Evolutionary conservation across 139 green algal species (phyloP).

Genomic region (Coccomyxa sp.): DNA sequence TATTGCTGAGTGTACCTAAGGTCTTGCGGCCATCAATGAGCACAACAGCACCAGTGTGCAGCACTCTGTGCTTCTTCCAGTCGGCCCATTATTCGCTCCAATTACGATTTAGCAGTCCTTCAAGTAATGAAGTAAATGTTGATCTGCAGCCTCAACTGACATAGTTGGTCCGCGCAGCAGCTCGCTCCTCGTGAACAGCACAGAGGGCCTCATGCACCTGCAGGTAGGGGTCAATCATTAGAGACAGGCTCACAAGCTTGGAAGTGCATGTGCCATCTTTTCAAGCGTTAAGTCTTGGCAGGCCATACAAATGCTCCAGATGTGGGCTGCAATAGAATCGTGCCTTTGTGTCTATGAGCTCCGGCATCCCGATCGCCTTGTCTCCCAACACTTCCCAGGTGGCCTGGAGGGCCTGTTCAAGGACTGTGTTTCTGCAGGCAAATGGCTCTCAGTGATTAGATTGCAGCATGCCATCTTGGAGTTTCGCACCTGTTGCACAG

Average conservation of each 20-base stretch:
- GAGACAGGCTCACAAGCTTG: not conserved
- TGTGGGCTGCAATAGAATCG: too few relatives aligned
- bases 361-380: not conserved
- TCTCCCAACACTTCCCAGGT: not conserved
- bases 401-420: not conserved
- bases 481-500: not conserved
- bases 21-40: too few relatives aligned
- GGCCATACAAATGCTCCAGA: not conserved
- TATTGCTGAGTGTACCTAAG: too few relatives aligned
- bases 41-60: too few relatives aligned
- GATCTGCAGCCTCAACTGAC: too few relatives aligned
- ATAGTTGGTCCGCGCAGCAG: not conserved
- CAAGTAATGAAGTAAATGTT: too few relatives aligned
- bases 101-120: too few relatives aligned
- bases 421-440: not conserved
- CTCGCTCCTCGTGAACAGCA: not conserved
- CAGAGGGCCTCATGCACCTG: constrained; percentile 1
- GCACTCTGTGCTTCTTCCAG: too few relatives aligned
- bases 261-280: not conserved
- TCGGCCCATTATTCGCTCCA: too few relatives aligned
- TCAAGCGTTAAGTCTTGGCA: not conserved
- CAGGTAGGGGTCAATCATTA: not conserved
- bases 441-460: too few relatives aligned
- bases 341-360: not conserved
- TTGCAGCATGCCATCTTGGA: not conserved